Conservation (phyloP, 1,284 basidiomycete species). For the Pulveroboletus sp. region DNA sequence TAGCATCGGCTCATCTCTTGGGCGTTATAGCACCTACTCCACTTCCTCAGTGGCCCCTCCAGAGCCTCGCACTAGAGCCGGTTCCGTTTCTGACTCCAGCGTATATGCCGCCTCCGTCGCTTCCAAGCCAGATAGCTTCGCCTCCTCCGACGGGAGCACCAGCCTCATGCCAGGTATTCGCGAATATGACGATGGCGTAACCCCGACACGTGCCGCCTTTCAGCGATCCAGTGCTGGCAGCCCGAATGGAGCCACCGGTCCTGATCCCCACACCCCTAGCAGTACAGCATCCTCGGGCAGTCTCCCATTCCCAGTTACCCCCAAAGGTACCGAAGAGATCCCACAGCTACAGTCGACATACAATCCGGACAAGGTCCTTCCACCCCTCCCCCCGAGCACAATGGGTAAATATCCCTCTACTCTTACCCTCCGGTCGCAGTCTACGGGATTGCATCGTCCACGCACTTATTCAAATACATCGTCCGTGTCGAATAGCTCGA, state of each 20-base stretch:
- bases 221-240: slow-evolving; percentile 27
- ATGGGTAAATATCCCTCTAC: slow-evolving; percentile 20
- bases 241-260: slow-evolving; percentile 13
- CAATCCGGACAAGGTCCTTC: slow-evolving; percentile 27
- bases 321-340: slow-evolving; percentile 29
- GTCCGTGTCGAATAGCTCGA: slow-evolving; percentile 26
- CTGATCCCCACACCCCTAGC: slow-evolving; percentile 33
- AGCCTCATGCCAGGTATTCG: slow-evolving; percentile 30
- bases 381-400: slow-evolving; percentile 21
- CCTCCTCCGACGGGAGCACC: neutral
- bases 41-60: slow-evolving; percentile 12
- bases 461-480: slow-evolving; percentile 29
- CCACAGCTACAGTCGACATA: slow-evolving; percentile 4
- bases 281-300: slow-evolving; percentile 41
- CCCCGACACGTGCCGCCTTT: slow-evolving; percentile 28
- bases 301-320: slow-evolving; percentile 44
- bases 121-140: slow-evolving; percentile 11
- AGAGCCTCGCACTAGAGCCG: slow-evolving; percentile 7
- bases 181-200: slow-evolving; percentile 28
- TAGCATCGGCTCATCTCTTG: slow-evolving; percentile 24
- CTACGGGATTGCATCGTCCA: slow-evolving; percentile 17
- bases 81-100: slow-evolving; percentile 22
- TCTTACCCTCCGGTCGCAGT: slow-evolving; percentile 13
- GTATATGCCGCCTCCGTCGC: slow-evolving; percentile 9
- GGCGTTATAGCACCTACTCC: slow-evolving; percentile 24